These are phyloP conservation scores for Peterozyma xylosa DNA, from an alignment of 805 yeast species.

Conservation along the genomic window DNA sequence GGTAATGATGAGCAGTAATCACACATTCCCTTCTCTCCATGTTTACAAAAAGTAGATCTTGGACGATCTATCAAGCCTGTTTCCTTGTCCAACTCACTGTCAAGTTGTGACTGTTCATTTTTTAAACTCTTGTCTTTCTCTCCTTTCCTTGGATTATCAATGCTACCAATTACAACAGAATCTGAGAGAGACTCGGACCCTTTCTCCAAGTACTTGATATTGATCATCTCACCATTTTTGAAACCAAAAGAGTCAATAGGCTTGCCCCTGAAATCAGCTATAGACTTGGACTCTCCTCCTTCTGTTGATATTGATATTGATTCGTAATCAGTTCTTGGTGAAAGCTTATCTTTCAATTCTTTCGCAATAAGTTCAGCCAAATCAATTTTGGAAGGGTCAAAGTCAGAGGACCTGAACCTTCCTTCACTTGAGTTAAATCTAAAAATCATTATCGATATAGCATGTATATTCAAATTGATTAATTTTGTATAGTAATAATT, in stretches of 20 bases:
- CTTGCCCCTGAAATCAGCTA: slow-evolving; percentile 18
- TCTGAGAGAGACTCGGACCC: neutral
- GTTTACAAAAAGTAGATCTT: slow-evolving; percentile 64
- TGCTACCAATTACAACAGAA: neutral
- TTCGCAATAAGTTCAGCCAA: neutral
- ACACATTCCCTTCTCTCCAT: slow-evolving; percentile 94
- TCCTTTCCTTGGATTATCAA: neutral
- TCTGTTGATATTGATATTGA: slow-evolving; percentile 31
- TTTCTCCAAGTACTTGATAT: slow-evolving; percentile 26
- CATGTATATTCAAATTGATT: neutral
- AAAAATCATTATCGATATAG: slow-evolving; percentile 36
- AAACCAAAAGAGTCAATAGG: slow-evolving; percentile 37
- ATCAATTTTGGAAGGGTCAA: slow-evolving; percentile 22
- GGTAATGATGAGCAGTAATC: slow-evolving; percentile 94
- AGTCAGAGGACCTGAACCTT: slow-evolving; percentile 55
- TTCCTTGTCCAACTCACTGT: slow-evolving; percentile 52
- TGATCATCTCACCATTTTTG: slow-evolving; percentile 56
- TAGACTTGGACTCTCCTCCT: slow-evolving; percentile 34
- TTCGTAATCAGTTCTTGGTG: slow-evolving; percentile 22
- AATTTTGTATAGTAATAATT: neutral
- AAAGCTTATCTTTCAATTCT: slow-evolving; percentile 22
- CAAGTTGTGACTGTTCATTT: slow-evolving; percentile 52
- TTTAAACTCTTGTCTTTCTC: neutral
- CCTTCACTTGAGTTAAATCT: slow-evolving; percentile 86
- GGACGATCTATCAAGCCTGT: slow-evolving; percentile 69